Evolutionary conservation across 2,329 filamentous ascomycete genomes (phyloP), one percentile per base, ranked within the genome.

Genomic region (Metarhizium robertsii): DNA sequence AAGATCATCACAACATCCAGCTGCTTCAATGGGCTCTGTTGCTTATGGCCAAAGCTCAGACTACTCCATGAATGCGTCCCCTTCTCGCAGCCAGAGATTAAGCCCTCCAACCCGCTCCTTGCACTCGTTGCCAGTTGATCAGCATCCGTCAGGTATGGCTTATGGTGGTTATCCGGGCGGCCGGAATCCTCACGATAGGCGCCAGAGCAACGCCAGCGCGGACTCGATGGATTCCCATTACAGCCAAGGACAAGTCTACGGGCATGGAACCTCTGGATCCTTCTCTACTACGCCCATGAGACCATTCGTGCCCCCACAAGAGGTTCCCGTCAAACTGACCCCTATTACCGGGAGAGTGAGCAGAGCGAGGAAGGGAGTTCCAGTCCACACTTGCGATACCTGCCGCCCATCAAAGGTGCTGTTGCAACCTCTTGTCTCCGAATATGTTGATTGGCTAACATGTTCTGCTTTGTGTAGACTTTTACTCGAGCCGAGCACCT

Each of bases 401-500:
- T 82, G 79, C 60, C 73, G 69, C 57, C 76, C 77, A 20, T 67
- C 74, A 18, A 82, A 81, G 73, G 78, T 80, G 68, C 42, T 50
- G 32, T 56, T 63, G 47, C 54, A 42, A 43, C 40, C 47, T 45
- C 43, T 34, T 40, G n/a, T 6, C 18, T 50, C 16, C 30, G 4
- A 7, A 36, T 4, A 25, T 10, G 20, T 52, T 3, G 6, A 18
- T 8, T 50, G 30, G 48, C 48, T 38, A 4, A 18, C 30, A 11
- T 34, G 20, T 34, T 30, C 1, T 34, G 4, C 34, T 18, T 32
- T 43, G 32, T 11, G 2, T 56, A 84, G 81, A 84, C 79, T 2
- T 85, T 85, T 59, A 84, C 81, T 13, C 73, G 82, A 63, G 82
- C 81, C 34, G 81, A 85, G 63, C 82, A 85, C 67, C 68, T 85